Evolutionary conservation across 23 red algal genomes (phyloP).

Genomic region (Gracilaria domingensis): DNA sequence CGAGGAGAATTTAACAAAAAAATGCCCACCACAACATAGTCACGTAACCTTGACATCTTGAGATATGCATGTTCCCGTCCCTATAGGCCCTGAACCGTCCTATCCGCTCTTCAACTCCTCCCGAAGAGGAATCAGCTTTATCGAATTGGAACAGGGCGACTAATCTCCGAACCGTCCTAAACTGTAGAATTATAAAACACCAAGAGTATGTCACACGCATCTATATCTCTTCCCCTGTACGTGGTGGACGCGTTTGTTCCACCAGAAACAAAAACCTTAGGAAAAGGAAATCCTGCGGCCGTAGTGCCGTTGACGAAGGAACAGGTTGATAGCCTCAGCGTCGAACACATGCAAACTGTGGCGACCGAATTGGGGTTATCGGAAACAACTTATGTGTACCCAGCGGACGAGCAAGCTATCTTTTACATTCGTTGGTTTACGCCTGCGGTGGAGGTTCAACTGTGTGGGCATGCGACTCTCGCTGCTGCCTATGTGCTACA

Average conservation of each 20-base stretch:
- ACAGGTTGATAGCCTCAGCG: not conserved
- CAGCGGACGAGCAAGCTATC: not conserved
- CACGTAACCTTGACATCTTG: too few relatives aligned
- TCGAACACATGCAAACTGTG: constrained; percentile 33
- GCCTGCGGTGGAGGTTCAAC: constrained; percentile 40
- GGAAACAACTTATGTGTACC: constrained; percentile 65
- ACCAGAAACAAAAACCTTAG: constrained; percentile 1
- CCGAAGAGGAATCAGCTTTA: too few relatives aligned
- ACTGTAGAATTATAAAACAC: not conserved
- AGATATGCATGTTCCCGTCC: too few relatives aligned
- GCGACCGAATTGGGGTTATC: constrained; percentile 46
- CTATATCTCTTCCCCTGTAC: not conserved
- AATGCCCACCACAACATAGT: too few relatives aligned
- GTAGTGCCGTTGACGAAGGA: constrained; percentile 28
- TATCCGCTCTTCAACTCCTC: too few relatives aligned
- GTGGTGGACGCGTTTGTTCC: constrained; percentile 22
- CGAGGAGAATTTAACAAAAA: too few relatives aligned
- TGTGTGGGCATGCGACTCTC: constrained; percentile 77
- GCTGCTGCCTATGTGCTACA: constrained; percentile 52
- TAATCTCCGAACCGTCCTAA: too few relatives aligned
- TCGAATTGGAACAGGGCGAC: too few relatives aligned
- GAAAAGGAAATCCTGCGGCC: constrained; percentile 69
- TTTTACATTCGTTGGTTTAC: constrained; percentile 73
- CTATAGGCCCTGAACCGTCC: too few relatives aligned
- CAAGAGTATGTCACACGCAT: not conserved